Conservation (phyloP, 2,329 filamentous ascomycete genomes). For the Xylaria sp. region DNA sequence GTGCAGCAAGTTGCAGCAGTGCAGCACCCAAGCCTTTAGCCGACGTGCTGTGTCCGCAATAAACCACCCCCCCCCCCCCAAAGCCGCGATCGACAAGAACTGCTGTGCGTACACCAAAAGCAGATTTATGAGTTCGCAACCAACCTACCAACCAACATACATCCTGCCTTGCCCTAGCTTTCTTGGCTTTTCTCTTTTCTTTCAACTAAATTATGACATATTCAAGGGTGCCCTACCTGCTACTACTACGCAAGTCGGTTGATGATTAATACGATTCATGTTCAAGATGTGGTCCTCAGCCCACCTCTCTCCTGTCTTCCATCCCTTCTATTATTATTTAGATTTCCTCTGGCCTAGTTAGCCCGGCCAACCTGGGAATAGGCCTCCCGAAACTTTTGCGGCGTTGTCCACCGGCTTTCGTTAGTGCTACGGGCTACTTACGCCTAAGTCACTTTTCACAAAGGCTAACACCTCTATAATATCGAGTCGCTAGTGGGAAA, state of each 20-base stretch:
- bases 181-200: conserved; percentile 31
- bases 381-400: conserved; percentile 2
- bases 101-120: not conserved
- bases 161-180: conserved; percentile 16
- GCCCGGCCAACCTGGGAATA: conserved; percentile 13
- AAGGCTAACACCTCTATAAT: not conserved
- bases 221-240: conserved; percentile 27
- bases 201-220: conserved; percentile 31
- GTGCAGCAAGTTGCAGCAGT: no score
- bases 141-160: conserved; percentile 19
- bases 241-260: conserved; percentile 10
- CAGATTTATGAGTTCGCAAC: conserved; percentile 21
- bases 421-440: conserved; percentile 2
- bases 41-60: conserved; percentile 26
- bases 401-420: conserved; percentile 13
- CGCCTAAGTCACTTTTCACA: conserved; percentile 1
- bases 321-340: not conserved
- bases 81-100: conserved; percentile 25
- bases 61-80: conserved; percentile 21
- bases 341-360: not conserved
- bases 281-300: conserved; percentile 26
- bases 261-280: not conserved
- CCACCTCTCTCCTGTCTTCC: conserved; percentile 14
- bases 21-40: conserved; percentile 33
- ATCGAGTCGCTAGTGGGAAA: conserved; percentile 10